Percentiles rank a stretch among this genome's conserved stretches.
Conservation (phyloP, 1,284 basidiomycete genomes). For the Tilletia setariae region DNA sequence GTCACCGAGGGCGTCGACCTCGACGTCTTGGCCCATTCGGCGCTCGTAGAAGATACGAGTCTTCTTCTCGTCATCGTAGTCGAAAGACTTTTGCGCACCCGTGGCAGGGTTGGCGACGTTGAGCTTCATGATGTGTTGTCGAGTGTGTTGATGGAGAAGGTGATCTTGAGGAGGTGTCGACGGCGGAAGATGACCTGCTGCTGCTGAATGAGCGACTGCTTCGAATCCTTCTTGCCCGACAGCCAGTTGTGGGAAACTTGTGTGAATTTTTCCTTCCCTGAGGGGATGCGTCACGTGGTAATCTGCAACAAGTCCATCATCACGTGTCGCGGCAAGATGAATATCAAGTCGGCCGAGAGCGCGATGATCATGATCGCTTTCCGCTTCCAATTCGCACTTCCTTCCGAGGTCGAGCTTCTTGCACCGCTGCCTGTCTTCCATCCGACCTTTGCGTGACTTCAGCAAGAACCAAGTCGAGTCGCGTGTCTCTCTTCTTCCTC, state of each 20-base stretch:
- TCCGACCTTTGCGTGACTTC: too few species aligned
- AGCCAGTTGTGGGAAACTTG: conserved; percentile 10
- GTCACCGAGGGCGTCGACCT: conserved; percentile 84
- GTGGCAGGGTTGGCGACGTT: conserved; percentile 86
- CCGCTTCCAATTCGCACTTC: background rate
- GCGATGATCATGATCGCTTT: conserved; percentile 1
- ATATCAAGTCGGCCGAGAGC: background rate
- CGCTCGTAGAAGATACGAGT: conserved; percentile 89
- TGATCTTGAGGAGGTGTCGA: background rate
- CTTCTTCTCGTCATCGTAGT: conserved; percentile 81
- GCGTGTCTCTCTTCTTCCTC: background rate
- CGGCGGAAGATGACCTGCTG: background rate
- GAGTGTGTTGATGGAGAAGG: background rate
- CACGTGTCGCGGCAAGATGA: background rate
- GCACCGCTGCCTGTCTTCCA: too few species aligned
- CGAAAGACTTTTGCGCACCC: conserved; percentile 88
- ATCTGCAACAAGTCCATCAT: background rate
- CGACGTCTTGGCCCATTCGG: conserved; percentile 92
- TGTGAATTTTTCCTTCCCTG: background rate
- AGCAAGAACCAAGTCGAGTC: too few species aligned
- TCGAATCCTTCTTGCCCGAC: too few species aligned
- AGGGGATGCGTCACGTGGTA: background rate
- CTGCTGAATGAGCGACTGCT: too few species aligned
- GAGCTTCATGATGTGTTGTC: conserved; percentile 5
- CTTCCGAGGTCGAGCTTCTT: too few species aligned